A percentile compares a stretch with the other conserved stretches of the same genome.
These are phyloP conservation scores for Neurospora sp. DNA, from an alignment of 495 filamentous ascomycete genomes.

Conservation along the genomic window DNA sequence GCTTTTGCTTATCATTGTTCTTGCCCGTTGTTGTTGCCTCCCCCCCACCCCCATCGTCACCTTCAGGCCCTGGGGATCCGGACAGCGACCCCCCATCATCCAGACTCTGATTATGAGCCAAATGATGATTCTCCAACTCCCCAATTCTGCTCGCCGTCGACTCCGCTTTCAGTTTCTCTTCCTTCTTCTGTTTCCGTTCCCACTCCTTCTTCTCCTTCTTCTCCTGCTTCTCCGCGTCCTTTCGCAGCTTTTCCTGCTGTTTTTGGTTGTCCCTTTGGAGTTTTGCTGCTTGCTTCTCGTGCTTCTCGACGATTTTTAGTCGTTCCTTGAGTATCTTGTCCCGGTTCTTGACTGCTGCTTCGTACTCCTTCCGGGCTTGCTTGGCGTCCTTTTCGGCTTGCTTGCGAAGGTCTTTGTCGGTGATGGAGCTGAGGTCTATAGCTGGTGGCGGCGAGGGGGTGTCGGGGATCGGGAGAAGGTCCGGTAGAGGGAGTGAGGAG, in stretches of 20 bases:
- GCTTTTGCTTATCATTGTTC: not conserved
- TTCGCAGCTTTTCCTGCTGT: slow-evolving; percentile 24
- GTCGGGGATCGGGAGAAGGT: slow-evolving; percentile 34
- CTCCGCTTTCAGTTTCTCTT: slow-evolving; percentile 11
- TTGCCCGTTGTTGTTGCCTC: not conserved
- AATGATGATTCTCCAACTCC: not conserved
- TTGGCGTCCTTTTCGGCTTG: slow-evolving; percentile 53
- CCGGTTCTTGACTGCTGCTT: slow-evolving; percentile 51
- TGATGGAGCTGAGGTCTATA: slow-evolving; percentile 40
- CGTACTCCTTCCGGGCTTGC: slow-evolving; percentile 46
- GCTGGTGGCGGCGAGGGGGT: slow-evolving; percentile 29
- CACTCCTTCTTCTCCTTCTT: slow-evolving; percentile 11
- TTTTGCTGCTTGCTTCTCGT: slow-evolving; percentile 37
- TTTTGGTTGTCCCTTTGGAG: slow-evolving; percentile 23
- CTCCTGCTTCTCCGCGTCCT: slow-evolving; percentile 16
- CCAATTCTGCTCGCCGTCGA: not conserved
- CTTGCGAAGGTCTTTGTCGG: slow-evolving; percentile 53
- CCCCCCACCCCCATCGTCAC: slow-evolving; percentile 1
- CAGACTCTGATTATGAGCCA: slow-evolving; percentile 4
- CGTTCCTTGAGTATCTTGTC: slow-evolving; percentile 51
- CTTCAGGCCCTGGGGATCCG: slow-evolving; percentile 3
- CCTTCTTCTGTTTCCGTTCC: slow-evolving; percentile 11
- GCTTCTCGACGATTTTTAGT: slow-evolving; percentile 44
- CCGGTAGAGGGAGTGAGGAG: not conserved
- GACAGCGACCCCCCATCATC: not conserved